Percentiles rank a stretch among this genome's conserved stretches.
Conservation (phyloP, 2,329 filamentous ascomycete species). For the Hymenoscyphus albidus region DNA sequence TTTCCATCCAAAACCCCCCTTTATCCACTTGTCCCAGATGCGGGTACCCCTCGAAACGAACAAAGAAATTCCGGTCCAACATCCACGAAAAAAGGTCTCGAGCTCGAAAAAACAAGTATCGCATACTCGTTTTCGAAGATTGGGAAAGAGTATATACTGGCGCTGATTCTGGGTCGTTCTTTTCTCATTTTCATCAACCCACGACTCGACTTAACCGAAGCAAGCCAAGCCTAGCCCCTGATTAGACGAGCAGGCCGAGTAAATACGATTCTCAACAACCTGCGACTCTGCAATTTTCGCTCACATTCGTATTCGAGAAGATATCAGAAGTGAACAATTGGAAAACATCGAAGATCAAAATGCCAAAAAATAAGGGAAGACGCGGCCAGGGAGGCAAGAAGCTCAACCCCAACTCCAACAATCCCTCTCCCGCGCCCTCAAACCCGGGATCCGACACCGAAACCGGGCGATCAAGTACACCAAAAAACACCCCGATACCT, state of each 20-base stretch:
- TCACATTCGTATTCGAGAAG: not conserved
- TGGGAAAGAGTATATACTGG: not conserved
- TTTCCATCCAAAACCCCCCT: not conserved
- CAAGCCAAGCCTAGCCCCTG: too few relatives aligned
- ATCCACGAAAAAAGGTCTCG: not conserved
- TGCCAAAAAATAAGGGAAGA: not conserved
- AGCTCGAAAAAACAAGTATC: not conserved
- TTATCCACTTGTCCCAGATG: not conserved
- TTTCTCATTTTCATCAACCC: too few relatives aligned
- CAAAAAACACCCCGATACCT: not conserved
- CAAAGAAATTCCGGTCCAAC: not conserved
- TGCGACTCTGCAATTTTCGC: not conserved
- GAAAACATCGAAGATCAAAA: not conserved
- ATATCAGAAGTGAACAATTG: not conserved
- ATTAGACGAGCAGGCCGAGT: too few relatives aligned
- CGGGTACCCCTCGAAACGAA: not conserved
- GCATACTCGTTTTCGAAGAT: not conserved
- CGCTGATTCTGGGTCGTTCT: not conserved
- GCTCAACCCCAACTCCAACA: not conserved
- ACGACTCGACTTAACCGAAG: too few relatives aligned
- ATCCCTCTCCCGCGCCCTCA: not conserved
- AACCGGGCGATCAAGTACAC: not conserved
- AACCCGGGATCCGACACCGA: not conserved
- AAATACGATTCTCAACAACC: not conserved
- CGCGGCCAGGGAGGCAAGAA: not conserved